A percentile compares a stretch with the other conserved stretches of the same genome.
phyloP scores from a whole-genome alignment of 2,329 filamentous ascomycete species.

The Neofusicoccum cordaticola region DNA sequence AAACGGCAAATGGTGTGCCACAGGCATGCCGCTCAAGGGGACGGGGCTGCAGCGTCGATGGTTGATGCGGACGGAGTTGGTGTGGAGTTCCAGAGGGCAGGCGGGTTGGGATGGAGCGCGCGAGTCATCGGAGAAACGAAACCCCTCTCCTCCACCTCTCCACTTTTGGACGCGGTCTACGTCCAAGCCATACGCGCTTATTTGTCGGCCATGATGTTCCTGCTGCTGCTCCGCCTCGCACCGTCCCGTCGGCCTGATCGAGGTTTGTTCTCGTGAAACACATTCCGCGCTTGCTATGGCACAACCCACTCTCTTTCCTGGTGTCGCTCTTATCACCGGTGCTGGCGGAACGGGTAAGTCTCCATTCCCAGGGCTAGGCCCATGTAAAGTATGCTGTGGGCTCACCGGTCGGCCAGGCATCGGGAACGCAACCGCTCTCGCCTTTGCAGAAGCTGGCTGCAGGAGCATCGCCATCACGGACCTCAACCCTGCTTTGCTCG shows the following conservation, averaged over 20 bases:
- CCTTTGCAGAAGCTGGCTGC: constrained; percentile 52
- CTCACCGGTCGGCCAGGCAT: constrained; percentile 45
- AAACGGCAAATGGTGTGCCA: too few relatives aligned
- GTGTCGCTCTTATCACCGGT: constrained; percentile 34
- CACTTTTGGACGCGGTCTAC: neutral
- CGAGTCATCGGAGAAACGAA: neutral
- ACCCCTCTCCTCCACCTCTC: neutral
- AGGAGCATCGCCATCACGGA: constrained; percentile 55
- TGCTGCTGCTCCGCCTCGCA: too few relatives aligned
- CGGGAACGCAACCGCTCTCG: constrained; percentile 52
- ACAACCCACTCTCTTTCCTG: constrained; percentile 21
- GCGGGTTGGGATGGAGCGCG: neutral
- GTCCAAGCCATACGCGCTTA: neutral
- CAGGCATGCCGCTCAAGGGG: too few relatives aligned
- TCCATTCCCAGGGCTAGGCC: too few relatives aligned
- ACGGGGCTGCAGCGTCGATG: too few relatives aligned
- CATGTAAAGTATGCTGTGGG: neutral
- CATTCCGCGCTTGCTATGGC: neutral
- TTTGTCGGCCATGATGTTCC: neutral
- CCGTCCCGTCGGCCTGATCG: too few relatives aligned
- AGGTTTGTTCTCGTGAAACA: neutral
- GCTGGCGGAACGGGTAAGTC: constrained; percentile 33
- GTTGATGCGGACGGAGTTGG: neutral
- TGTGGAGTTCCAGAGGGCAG: neutral
- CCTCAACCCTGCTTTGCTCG: constrained; percentile 43